Percentiles rank a stretch among this genome's conserved stretches.
These are phyloP conservation scores for Didymella segeticola DNA, from an alignment of 2,329 filamentous ascomycete genomes.

Conservation along the genomic window DNA sequence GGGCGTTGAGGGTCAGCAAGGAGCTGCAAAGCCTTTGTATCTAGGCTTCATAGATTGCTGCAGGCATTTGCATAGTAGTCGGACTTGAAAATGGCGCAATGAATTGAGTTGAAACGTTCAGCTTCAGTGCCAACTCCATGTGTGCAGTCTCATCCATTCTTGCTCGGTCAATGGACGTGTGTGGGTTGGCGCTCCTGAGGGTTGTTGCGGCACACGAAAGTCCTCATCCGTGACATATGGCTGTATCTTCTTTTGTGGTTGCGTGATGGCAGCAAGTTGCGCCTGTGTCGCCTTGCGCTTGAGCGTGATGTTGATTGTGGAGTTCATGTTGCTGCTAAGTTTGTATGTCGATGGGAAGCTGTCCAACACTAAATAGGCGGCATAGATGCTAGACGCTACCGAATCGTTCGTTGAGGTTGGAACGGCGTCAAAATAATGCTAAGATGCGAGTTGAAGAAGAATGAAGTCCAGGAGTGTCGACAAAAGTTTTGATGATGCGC, in stretches of 20 bases:
- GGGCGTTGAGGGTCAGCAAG: too few relatives aligned
- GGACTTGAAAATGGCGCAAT: background rate
- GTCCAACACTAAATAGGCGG: background rate
- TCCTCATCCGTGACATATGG: slow-evolving; percentile 18
- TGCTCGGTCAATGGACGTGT: slow-evolving; percentile 9
- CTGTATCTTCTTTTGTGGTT: slow-evolving; percentile 11
- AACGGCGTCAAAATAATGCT: background rate
- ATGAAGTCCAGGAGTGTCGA: slow-evolving; percentile 3
- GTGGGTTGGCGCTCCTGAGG: background rate
- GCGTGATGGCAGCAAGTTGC: slow-evolving; percentile 1
- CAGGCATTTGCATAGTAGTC: too few relatives aligned
- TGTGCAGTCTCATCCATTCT: slow-evolving; percentile 13
- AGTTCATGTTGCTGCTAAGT: slow-evolving; percentile 3
- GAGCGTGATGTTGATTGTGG: slow-evolving; percentile 11
- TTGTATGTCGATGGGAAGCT: background rate
- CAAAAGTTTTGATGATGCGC: slow-evolving; percentile 15
- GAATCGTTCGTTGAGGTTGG: too few relatives aligned
- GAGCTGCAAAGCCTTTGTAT: background rate
- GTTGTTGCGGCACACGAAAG: slow-evolving; percentile 7
- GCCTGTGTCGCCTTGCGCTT: slow-evolving; percentile 16
- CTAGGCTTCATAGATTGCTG: background rate
- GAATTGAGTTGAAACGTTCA: background rate
- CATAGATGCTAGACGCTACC: background rate
- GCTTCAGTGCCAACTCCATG: slow-evolving; percentile 11
- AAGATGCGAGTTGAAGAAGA: background rate